These are phyloP conservation scores for Boletellus sp. DNA, from an alignment of 768 basidiomycete species.

Conservation along the genomic window DNA sequence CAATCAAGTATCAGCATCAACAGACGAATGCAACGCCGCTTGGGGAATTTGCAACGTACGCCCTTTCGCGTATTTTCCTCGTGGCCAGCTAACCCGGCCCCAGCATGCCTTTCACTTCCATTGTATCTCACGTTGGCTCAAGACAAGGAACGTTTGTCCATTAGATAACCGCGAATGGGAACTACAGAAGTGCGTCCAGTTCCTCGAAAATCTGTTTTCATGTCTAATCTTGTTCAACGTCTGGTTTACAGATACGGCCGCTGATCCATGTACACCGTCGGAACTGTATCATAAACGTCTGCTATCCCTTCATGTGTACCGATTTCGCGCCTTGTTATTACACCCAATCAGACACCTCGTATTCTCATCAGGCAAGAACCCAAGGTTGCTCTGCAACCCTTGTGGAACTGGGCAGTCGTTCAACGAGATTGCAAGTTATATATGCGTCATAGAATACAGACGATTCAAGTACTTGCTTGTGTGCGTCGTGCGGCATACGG, in stretches of 20 bases:
- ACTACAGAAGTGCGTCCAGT: constrained; percentile 78
- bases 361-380: background rate
- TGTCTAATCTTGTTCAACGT: background rate
- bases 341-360: background rate
- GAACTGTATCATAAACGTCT: constrained; percentile 20
- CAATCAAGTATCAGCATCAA: constrained; percentile 95
- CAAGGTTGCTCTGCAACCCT: background rate
- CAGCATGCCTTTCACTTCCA: constrained; percentile 99
- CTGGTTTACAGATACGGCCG: constrained; percentile 38
- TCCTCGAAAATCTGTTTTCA: background rate
- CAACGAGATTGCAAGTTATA: no score
- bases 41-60: constrained; percentile 98
- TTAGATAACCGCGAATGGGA: constrained; percentile 97
- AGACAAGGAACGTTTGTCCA: constrained; percentile 94
- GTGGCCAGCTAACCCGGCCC: background rate
- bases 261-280: constrained; percentile 17
- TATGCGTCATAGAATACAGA: background rate
- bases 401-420: no score
- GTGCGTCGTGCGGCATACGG: background rate
- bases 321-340: background rate
- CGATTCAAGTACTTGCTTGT: no score
- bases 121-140: constrained; percentile 98
- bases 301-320: constrained; percentile 13
- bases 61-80: background rate
- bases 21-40: constrained; percentile 95